Percentiles rank a stretch among this genome's conserved stretches.
Evolutionary conservation across 208 protist species (phyloP).

Genomic region (Angomonas ambiguus): DNA sequence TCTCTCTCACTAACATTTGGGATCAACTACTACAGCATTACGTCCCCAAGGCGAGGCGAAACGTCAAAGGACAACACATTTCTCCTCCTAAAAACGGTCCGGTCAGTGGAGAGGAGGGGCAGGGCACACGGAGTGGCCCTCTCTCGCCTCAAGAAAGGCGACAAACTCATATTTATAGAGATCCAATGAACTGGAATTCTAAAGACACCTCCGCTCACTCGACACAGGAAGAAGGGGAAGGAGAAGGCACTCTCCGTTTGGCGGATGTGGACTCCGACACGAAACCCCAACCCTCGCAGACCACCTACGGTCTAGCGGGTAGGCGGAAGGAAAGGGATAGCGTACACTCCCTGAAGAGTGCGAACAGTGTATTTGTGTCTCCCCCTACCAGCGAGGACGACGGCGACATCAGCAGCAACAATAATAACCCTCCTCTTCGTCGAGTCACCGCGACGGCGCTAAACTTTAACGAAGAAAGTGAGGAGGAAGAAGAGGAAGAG

Average conservation of each 20-base stretch:
- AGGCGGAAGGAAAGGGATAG: no score
- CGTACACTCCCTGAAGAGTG: no score
- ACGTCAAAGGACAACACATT: neutral
- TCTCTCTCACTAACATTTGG: neutral
- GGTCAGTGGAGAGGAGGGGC: neutral
- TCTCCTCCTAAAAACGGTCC: neutral
- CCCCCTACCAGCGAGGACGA: neutral
- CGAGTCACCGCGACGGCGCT: neutral
- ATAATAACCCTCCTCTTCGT: neutral
- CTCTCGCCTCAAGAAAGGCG: neutral
- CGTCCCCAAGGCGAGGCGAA: neutral
- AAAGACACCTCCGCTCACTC: neutral
- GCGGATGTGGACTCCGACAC: conserved; percentile 13
- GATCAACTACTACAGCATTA: neutral
- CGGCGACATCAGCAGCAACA: neutral
- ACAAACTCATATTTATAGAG: conserved; percentile 1
- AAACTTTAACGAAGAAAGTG: neutral
- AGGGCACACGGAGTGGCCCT: no score
- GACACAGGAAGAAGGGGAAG: conserved; percentile 2
- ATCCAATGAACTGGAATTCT: neutral
- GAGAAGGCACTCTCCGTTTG: no score
- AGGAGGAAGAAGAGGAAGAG: conserved; percentile 5
- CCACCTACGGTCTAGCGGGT: no score
- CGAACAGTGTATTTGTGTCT: conserved; percentile 7
- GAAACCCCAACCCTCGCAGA: no score